Evolutionary conservation across 768 basidiomycete species (phyloP), one percentile per base, ranked within the genome.

Genomic region (Paxillus rubicundulus): DNA sequence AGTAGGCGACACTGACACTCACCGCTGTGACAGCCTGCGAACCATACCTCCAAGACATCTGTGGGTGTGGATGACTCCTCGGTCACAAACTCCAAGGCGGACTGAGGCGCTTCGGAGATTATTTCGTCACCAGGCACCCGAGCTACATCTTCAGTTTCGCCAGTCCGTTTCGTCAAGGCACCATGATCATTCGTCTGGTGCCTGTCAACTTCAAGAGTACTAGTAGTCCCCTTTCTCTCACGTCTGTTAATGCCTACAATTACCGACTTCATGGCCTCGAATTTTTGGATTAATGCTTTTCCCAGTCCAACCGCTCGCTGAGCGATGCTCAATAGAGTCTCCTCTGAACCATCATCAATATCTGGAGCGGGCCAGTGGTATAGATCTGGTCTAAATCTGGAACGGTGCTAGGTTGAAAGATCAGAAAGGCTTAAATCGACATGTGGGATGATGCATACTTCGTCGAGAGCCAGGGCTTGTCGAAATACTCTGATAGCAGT

Each of bases 31-130:
- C 82, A 81, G 2, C 89, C 89, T 6, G 81, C 60, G 59, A 92
- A 92, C 88, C 88, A 92, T 3, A 91, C 87, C 63, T 92, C 89
- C 12, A 83, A 63, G 13, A 89, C 82, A 65, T 89, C 82, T 2
- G 79, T 70, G 21, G 5, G 6, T 7, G 5, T 1, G 9, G 13
- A 45, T 6, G 32, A 3, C 30, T 52, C 57, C 5, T 61, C 43
- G 9, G 18, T 2, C 2, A 44, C 47, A 32, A 45, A 48, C 20
- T 18, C 36, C 9, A 24, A 32, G 2, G 27, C 3, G 1, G 46
- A 5, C 16, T 41, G 41, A n/a, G 28, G 16, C 6, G 0, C 17
- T 17, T 46, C 24, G 20, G 45, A 14, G 17, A 28, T 12, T 16
- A 32, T n/a, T 10, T 39, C 52, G n/a, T 8, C 37, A n/a, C 9